phyloP scores from a whole-genome alignment of 257 asterid species.

The Catharanthus roseus region DNA sequence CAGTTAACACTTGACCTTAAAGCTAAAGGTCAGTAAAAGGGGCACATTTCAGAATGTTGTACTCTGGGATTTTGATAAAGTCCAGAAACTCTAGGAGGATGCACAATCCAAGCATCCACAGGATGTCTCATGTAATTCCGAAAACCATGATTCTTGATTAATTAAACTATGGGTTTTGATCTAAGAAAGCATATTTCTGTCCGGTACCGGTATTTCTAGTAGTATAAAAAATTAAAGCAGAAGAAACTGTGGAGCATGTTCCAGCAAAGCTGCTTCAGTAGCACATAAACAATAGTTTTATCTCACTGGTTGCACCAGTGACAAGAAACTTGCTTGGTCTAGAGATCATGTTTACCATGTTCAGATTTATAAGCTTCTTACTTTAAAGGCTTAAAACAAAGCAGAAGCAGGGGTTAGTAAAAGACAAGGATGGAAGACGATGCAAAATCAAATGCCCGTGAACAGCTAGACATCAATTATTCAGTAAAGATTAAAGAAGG shows the following conservation, averaged over 20 bases:
- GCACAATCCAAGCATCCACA: neutral
- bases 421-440: neutral
- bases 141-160: neutral
- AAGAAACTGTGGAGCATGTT: neutral
- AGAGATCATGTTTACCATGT: neutral
- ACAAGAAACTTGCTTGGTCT: neutral
- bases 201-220: neutral
- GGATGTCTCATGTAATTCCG: neutral
- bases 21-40: neutral
- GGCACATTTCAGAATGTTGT: neutral
- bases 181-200: neutral
- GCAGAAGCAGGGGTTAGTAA: neutral
- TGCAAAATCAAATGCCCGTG: neutral
- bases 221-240: neutral
- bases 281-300: neutral
- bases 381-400: neutral
- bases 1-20: conserved; percentile 24
- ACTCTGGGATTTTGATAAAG: conserved; percentile 4
- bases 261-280: neutral
- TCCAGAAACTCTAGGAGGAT: neutral
- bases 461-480: neutral
- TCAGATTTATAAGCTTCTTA: neutral
- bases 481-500: too few relatives aligned
- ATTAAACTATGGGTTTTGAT: neutral
- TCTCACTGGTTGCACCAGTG: neutral